Percentiles rank a stretch among this genome's conserved stretches.
Evolutionary conservation across 2,329 filamentous ascomycete genomes (phyloP).

Genomic region (Pseudogymnoascus sp.): DNA sequence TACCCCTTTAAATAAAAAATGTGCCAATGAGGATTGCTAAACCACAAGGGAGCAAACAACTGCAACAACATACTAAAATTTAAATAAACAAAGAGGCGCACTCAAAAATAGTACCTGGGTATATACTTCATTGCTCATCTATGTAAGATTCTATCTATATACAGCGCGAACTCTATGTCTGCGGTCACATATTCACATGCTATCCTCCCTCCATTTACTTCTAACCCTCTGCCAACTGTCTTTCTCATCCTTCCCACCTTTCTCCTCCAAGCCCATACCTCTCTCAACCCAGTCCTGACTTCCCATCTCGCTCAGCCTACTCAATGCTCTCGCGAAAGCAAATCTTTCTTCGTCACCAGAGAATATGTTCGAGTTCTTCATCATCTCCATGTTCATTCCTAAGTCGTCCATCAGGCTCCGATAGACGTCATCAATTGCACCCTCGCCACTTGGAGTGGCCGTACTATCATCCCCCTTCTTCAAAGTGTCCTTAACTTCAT

Average conservation of each 20-base stretch:
- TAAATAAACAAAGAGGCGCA: background rate
- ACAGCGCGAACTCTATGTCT: background rate
- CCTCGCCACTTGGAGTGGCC: constrained; percentile 26
- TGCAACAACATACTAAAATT: background rate
- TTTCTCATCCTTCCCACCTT: constrained; percentile 36
- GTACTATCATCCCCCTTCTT: constrained; percentile 38
- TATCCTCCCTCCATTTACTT: constrained; percentile 42
- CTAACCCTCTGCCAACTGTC: constrained; percentile 40
- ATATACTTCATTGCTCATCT: constrained; percentile 2
- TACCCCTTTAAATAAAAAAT: background rate
- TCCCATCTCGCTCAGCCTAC: constrained; percentile 83
- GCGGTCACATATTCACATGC: constrained; percentile 19
- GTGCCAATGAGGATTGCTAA: background rate
- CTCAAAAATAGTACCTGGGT: background rate
- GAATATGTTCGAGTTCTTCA: constrained; percentile 83
- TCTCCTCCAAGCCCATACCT: constrained; percentile 43
- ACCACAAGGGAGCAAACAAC: background rate
- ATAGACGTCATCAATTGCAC: constrained; percentile 59
- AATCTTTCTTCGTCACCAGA: constrained; percentile 94
- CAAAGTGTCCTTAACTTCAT: constrained; percentile 57
- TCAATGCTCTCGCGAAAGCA: constrained; percentile 84
- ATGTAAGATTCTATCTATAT: constrained; percentile 8
- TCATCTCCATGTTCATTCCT: constrained; percentile 71
- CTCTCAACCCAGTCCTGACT: constrained; percentile 91
- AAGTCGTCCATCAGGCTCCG: constrained; percentile 79